phyloP scores from a whole-genome alignment of 371 early-diverging fungal species.

The Pancytospora epiphaga region DNA sequence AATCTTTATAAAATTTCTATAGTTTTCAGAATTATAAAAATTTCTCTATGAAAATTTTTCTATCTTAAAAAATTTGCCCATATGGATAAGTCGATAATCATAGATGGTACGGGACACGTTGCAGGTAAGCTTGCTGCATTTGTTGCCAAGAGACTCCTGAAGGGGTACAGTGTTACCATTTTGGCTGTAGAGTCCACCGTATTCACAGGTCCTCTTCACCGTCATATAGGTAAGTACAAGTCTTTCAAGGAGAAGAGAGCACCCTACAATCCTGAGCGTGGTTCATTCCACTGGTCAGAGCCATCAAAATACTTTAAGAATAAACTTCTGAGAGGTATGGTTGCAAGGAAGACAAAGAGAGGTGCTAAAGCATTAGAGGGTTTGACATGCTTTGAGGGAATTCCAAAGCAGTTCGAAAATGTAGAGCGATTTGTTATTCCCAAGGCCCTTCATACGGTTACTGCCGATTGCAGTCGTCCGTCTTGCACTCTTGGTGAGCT shows the following conservation, averaged over 20 bases:
- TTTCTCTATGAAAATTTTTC: conserved; percentile 48
- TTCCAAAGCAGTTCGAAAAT: conserved; percentile 89
- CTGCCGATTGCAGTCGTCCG: conserved; percentile 87
- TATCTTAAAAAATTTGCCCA: too few relatives aligned
- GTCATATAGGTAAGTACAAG: conserved; percentile 78
- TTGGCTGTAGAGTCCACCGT: conserved; percentile 92
- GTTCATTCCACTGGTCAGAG: conserved; percentile 92
- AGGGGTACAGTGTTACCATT: conserved; percentile 89
- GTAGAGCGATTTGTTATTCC: conserved; percentile 88
- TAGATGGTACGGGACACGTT: conserved; percentile 97
- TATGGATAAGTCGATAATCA: conserved; percentile 66
- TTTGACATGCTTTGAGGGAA: conserved; percentile 93
- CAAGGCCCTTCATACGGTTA: conserved; percentile 82
- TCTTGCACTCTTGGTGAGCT: conserved; percentile 83
- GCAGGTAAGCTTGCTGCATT: conserved; percentile 92
- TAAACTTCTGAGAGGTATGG: conserved; percentile 89
- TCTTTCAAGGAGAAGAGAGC: conserved; percentile 93
- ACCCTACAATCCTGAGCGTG: conserved; percentile 87
- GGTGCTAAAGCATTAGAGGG: conserved; percentile 89
- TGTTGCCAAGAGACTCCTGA: conserved; percentile 91
- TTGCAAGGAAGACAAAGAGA: conserved; percentile 93
- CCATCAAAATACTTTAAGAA: conserved; percentile 89
- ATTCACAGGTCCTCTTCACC: conserved; percentile 90
- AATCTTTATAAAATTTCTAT: neutral
- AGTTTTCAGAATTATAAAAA: conserved; percentile 1